Conservation (phyloP, 345 rosid species). For the Punica granatum region DNA sequence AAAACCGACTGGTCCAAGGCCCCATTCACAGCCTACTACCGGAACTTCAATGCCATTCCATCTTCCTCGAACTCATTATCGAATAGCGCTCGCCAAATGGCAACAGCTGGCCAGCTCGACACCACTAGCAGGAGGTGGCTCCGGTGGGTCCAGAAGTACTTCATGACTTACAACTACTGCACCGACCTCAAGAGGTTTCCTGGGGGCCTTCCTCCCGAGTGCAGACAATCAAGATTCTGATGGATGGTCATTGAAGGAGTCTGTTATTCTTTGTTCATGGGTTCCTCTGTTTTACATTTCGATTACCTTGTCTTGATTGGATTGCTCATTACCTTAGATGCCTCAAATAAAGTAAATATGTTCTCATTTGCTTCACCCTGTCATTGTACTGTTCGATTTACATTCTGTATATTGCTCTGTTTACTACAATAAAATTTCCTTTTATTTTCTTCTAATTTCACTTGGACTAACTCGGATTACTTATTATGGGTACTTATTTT, state of each 20-base stretch:
- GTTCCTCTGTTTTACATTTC: neutral
- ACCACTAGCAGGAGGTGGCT: slow-evolving; percentile 24
- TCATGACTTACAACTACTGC: slow-evolving; percentile 54
- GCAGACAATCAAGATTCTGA: slow-evolving; percentile 16
- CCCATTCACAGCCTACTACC: slow-evolving; percentile 50
- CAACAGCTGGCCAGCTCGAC: slow-evolving; percentile 24
- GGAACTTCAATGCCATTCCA: slow-evolving; percentile 28
- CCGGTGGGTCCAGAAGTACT: slow-evolving; percentile 43
- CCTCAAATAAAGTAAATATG: neutral
- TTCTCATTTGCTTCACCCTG: neutral
- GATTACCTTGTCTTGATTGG: neutral
- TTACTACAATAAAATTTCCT: no score
- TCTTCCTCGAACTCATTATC: slow-evolving; percentile 5
- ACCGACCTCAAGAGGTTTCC: slow-evolving; percentile 42
- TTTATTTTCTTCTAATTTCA: no score
- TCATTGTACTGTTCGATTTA: neutral
- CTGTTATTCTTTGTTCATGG: neutral
- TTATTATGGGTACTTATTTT: no score
- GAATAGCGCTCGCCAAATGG: slow-evolving; percentile 14
- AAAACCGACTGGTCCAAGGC: slow-evolving; percentile 55
- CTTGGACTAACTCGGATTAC: no score
- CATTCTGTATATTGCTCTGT: neutral
- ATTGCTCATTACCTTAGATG: neutral
- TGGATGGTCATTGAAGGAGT: neutral
- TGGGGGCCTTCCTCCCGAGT: slow-evolving; percentile 42